Evolutionary conservation across 768 basidiomycete genomes (phyloP), one percentile per base, ranked within the genome.

Genomic region (Pilatotrama ljubarskyi): DNA sequence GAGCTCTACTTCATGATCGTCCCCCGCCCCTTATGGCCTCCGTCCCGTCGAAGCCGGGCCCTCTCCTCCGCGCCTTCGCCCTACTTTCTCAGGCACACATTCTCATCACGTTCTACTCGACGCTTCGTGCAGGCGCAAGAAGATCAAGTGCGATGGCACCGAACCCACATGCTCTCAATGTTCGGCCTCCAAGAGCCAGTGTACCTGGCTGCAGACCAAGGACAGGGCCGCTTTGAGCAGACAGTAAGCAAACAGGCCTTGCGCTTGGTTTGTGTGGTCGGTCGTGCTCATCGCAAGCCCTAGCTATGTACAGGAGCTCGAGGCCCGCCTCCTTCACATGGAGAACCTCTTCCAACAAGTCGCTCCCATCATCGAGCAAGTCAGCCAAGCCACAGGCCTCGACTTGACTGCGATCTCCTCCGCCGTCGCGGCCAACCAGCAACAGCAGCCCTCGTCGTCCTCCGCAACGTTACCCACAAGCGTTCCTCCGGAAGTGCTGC

Each of bases 221-320:
- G 92, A 94, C 74, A 85, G 92, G 68, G 92, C 92, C 22, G 92
- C 92, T 5, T 76, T 93, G 63, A 94, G 93, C 70, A 81, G 92
- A 79, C 92, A 94, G 92, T 94, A 71, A 64, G 92, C 80, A 53
- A 3, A 61, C 66, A 64, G 68, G 61, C 59, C n/a, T 20, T 36
- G 48, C 36, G 29, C n/a, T 15, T 24, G 17, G 14, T 35, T 22
- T 5, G 1, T 4, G 10, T 10, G 38, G 36, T 10, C 47, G 10
- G 17, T 22, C 14, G 37, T 24, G 25, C 43, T 51, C 41, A 49
- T 29, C 11, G 51, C 32, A 22, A 18, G 24, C 15, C 40, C 38
- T 55, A 93, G 92, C 71, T 94, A 94, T 80, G 92, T 94, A 2
- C 92, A 94, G 71, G 93, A 94, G 70, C 87, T 94, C 42, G 92